Conservation (phyloP, 1,284 basidiomycete species). For the Ceratobasidium sp. region DNA sequence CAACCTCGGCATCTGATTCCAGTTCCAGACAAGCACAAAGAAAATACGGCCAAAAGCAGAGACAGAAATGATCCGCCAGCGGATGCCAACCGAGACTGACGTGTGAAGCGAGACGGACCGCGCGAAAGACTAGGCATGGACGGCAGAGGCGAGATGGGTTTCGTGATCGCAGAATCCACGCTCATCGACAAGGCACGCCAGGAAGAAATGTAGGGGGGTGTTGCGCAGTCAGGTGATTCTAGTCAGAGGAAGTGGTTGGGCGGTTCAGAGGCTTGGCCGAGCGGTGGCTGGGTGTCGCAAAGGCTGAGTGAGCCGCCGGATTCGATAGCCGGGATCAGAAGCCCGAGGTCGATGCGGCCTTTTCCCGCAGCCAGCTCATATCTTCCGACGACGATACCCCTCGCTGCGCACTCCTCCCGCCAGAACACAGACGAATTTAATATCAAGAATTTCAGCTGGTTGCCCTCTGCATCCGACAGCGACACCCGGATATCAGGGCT, state of each 20-base stretch:
- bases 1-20: no score
- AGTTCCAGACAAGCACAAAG: neutral
- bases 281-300: neutral
- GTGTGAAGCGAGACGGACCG: constrained; percentile 9
- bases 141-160: neutral
- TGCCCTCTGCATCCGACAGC: neutral
- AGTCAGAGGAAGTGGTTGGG: neutral
- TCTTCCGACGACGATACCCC: neutral
- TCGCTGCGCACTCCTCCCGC: constrained; percentile 7
- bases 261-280: neutral
- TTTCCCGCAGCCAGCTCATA: neutral
- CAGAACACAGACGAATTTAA: neutral
- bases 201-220: neutral
- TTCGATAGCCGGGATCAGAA: constrained; percentile 6
- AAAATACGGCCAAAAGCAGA: neutral
- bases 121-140: neutral
- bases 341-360: constrained; percentile 6
- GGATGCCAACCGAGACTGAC: neutral
- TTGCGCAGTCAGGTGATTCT: neutral
- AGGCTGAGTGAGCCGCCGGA: neutral
- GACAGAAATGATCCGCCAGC: neutral
- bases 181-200: neutral
- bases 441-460: neutral
- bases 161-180: neutral
- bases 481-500: constrained; percentile 3